Conservation (phyloP, 371 early-diverging fungal species). For the Rhizopus sp. region DNA sequence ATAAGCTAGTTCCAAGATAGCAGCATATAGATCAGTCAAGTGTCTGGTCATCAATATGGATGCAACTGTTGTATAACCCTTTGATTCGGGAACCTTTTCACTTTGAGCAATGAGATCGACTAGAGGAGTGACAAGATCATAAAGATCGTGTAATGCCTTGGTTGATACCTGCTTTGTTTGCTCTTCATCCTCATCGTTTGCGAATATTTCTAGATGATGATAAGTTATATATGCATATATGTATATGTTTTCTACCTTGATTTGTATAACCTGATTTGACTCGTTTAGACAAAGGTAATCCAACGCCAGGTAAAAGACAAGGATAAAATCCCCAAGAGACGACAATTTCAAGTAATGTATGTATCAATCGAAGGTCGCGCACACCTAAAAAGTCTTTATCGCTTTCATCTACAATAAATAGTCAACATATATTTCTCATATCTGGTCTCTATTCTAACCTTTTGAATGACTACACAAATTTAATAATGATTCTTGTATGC, state of each 20-base stretch:
- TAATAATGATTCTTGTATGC: slow-evolving; percentile 30
- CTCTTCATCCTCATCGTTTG: slow-evolving; percentile 14
- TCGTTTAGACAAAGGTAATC: slow-evolving; percentile 65
- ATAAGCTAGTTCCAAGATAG: slow-evolving; percentile 68
- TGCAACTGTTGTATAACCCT: slow-evolving; percentile 59
- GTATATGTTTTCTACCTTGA: slow-evolving; percentile 35
- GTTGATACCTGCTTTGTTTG: slow-evolving; percentile 5
- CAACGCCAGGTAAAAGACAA: slow-evolving; percentile 65
- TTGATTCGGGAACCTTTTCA: slow-evolving; percentile 25
- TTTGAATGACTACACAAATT: slow-evolving; percentile 20
- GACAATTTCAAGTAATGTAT: slow-evolving; percentile 66
- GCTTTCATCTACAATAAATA: slow-evolving; percentile 3
- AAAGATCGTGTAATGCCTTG: slow-evolving; percentile 5
- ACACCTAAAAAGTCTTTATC: slow-evolving; percentile 59
- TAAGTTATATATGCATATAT: background rate
- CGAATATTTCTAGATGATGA: slow-evolving; percentile 17
- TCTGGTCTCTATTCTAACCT: slow-evolving; percentile 10
- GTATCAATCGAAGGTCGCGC: slow-evolving; percentile 62
- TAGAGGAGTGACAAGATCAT: slow-evolving; percentile 16
- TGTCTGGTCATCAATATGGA: slow-evolving; percentile 57
- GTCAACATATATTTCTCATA: background rate
- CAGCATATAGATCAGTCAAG: slow-evolving; percentile 68
- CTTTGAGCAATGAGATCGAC: slow-evolving; percentile 31
- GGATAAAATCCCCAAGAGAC: slow-evolving; percentile 74
- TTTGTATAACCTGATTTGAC: slow-evolving; percentile 55